Base-by-base conservation (phyloP, 2,329 filamentous ascomycete species). In the Triangularia setosa region DNA sequence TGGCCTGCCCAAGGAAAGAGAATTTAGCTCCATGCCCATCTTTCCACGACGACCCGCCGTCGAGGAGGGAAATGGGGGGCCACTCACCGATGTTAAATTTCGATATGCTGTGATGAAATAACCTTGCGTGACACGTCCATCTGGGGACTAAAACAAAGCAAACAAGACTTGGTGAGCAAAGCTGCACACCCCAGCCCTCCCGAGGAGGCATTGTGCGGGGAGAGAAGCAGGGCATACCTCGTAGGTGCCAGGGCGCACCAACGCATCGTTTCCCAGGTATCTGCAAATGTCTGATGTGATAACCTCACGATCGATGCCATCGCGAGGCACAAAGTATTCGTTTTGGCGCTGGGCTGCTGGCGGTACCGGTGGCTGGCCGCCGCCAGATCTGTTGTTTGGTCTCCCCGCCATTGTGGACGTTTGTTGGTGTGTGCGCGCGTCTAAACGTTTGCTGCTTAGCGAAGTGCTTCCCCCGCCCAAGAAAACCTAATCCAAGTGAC, bases 211-310 rank as follows among this genome's bases (percentile, higher is more conserved):
- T 25, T 48, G 30, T 12, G 40, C 35, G 35, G 35, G 40, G 40
- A 9, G 6, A 48, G n/a, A 21, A 48, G 40, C 21, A 40, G 57
- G 72, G 69, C 70, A 71, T 84, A 92, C 89, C 84, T 90, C 86
- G 77, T 90, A 89, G 71, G 84, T 86, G 72, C 88, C 89, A 65
- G 90, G 90, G 73, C 88, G 88, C 74, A 92, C 90, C 72, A 91
- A 84, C 70, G 90, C 90, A 81, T 93, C 90, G 76, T 92, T 92
- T 73, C 90, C 90, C 71, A 93, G 84, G 76, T 92, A 93, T 74
- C 90, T 89, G 80, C 90, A 93, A 70, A 93, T 92, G 76, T 93
- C 90, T 75, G 90, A 88, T 68, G 91, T 91, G 78, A 93, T 92
- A 72, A 93, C 90, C 77, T 93, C 90, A 72, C 90, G 87, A 76